phyloP scores from a whole-genome alignment of 805 yeast genomes.

The Saccharomycopsis capsularis region DNA sequence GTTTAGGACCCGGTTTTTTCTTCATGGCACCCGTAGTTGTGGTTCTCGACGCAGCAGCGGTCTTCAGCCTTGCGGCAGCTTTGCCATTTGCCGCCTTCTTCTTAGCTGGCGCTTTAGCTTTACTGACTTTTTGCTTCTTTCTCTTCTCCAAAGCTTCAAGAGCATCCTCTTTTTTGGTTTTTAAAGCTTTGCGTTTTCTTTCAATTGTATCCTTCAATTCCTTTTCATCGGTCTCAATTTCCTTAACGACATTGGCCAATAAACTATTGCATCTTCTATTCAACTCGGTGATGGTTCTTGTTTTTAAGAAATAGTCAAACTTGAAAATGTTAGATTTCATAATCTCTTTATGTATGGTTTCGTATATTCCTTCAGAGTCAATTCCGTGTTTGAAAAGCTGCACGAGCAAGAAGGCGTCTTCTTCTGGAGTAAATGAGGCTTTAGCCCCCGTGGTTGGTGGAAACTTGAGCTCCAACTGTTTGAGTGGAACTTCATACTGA shows the following conservation, averaged over 20 bases:
- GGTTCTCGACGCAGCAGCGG: neutral
- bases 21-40: neutral
- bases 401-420: slow-evolving; percentile 79
- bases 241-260: slow-evolving; percentile 67
- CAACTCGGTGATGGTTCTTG: slow-evolving; percentile 70
- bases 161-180: neutral
- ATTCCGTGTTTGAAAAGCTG: slow-evolving; percentile 76
- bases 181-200: slow-evolving; percentile 12
- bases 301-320: slow-evolving; percentile 81
- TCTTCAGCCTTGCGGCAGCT: neutral
- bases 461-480: slow-evolving; percentile 61
- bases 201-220: slow-evolving; percentile 4
- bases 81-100: neutral
- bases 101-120: neutral
- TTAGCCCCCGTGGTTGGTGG: slow-evolving; percentile 66
- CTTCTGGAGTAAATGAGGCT: slow-evolving; percentile 76
- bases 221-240: slow-evolving; percentile 35
- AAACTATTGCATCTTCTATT: slow-evolving; percentile 77
- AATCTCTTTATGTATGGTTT: slow-evolving; percentile 67
- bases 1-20: slow-evolving; percentile 16
- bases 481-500: slow-evolving; percentile 66
- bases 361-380: slow-evolving; percentile 73
- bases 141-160: neutral
- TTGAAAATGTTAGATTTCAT: slow-evolving; percentile 70
- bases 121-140: neutral